Evolutionary conservation across 371 early-diverging fungal genomes (phyloP), one percentile per base, ranked within the genome.

Genomic region (Blyttiomyces sp.): DNA sequence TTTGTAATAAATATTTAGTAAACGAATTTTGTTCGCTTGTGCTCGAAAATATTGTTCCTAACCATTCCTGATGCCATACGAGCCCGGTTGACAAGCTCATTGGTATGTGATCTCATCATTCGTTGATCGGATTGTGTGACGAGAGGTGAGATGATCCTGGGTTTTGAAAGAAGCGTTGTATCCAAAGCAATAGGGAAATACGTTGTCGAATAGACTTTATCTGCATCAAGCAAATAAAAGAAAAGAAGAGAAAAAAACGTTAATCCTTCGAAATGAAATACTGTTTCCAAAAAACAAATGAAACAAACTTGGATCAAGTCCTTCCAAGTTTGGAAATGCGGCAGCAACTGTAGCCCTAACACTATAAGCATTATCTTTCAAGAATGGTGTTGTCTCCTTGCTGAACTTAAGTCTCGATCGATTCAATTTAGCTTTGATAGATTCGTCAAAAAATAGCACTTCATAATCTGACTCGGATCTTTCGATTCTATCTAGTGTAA

Each of bases 351-450:
- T 76, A n/a, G 61, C 61, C 16, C 59, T 59, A n/a, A 77, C 63
- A 35, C 57, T 61, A 53, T 75, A 74, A 4, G 72, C 58, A 11
- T 54, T 46, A 21, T 74, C 76, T 31, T 86, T 81, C 44, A 91
- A 62, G 57, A 91, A 91, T 16, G 86, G 88, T 16, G 92, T 91
- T 16, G 85, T 81, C 58, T 89, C 90, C 53, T 90, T 91, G 16
- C 82, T 82, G 53, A 90, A 71, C 35, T 84, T 81, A 36, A 92
- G 76, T 48, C 84, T 84, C 16, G 88, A 88, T 49, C 91, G 73
- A 58, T 92, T 92, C 42, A 87, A 67, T 63, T 92, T 92, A 19
- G 86, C 80, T 60, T 88, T 90, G 68, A 92, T 88, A 43, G 81
- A 79, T 58, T 91, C 90, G 60, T 88, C 88, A 73, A 91, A 91